Evolutionary conservation across 768 basidiomycete genomes (phyloP).

Genomic region (Pisolithus microcarpus): DNA sequence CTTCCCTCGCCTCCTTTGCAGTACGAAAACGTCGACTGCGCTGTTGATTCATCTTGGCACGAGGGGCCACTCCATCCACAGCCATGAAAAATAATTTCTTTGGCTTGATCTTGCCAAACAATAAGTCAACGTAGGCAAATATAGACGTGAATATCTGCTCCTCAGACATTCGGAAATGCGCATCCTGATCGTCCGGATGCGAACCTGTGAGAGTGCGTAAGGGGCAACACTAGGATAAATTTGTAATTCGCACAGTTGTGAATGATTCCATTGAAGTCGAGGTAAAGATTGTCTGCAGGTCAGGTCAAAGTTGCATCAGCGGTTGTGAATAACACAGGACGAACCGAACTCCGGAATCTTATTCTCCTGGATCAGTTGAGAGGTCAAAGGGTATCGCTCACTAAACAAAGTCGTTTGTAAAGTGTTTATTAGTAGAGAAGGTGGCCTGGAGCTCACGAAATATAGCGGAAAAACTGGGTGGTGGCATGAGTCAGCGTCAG

Average conservation of each 20-base stretch:
- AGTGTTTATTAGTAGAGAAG: background rate
- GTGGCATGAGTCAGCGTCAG: conserved; percentile 4
- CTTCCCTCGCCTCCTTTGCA: conserved; percentile 85
- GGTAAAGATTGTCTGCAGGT: conserved; percentile 72
- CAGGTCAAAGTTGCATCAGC: conserved; percentile 8
- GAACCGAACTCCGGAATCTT: conserved; percentile 97
- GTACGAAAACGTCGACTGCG: conserved; percentile 89
- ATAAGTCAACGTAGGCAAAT: conserved; percentile 92
- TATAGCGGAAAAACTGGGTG: conserved; percentile 91
- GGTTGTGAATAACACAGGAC: conserved; percentile 10
- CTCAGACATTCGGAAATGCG: conserved; percentile 92
- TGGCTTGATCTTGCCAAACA: conserved; percentile 96
- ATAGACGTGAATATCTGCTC: conserved; percentile 97
- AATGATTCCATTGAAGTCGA: conserved; percentile 92
- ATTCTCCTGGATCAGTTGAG: conserved; percentile 96
- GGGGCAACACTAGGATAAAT: background rate
- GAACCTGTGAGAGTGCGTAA: conserved; percentile 45
- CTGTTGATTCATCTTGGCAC: conserved; percentile 99
- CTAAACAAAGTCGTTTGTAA: conserved; percentile 33
- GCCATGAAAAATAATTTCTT: conserved; percentile 99
- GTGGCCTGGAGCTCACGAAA: conserved; percentile 54
- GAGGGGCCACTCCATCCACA: conserved; percentile 92
- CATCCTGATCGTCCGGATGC: conserved; percentile 94
- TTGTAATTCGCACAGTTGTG: conserved; percentile 54
- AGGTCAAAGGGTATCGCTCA: conserved; percentile 96